Percentiles rank a stretch among this genome's conserved stretches.
Conservation (phyloP, 1,139 yeast genomes). For the Maudiozyma humilis region DNA sequence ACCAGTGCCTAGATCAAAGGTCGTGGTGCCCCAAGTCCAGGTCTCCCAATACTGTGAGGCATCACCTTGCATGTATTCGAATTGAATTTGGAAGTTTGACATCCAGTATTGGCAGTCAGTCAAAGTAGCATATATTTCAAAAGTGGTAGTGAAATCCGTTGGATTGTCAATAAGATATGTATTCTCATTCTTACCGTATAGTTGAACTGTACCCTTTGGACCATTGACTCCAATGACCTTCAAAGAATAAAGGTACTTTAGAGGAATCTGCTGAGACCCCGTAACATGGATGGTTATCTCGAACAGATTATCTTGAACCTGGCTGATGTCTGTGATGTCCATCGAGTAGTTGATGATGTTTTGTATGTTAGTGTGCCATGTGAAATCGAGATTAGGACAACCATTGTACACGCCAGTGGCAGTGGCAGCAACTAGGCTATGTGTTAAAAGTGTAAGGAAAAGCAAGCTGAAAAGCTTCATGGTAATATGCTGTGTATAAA, state of each 20-base stretch:
- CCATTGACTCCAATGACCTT: constrained; percentile 25
- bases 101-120: constrained; percentile 16
- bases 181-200: constrained; percentile 24
- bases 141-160: constrained; percentile 26
- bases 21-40: constrained; percentile 20
- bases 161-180: constrained; percentile 20
- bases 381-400: constrained; percentile 23
- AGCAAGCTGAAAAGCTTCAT: too few species aligned
- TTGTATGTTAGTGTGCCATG: constrained; percentile 11
- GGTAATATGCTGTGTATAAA: too few species aligned
- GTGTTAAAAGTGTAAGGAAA: too few species aligned
- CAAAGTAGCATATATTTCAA: constrained; percentile 19
- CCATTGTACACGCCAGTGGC: constrained; percentile 8
- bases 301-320: constrained; percentile 14
- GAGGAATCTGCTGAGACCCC: constrained; percentile 17
- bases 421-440: not conserved
- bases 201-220: constrained; percentile 20
- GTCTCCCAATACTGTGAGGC: constrained; percentile 10
- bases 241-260: constrained; percentile 23
- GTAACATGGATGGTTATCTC: constrained; percentile 28
- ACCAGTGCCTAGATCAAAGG: constrained; percentile 26
- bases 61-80: constrained; percentile 24
- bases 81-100: constrained; percentile 29
- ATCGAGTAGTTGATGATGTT: constrained; percentile 4
- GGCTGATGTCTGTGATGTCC: constrained; percentile 5